A percentile compares a stretch with the other conserved stretches of the same genome.
Evolutionary conservation across 1,139 yeast genomes (phyloP).

Genomic region (Candida freyschussii): DNA sequence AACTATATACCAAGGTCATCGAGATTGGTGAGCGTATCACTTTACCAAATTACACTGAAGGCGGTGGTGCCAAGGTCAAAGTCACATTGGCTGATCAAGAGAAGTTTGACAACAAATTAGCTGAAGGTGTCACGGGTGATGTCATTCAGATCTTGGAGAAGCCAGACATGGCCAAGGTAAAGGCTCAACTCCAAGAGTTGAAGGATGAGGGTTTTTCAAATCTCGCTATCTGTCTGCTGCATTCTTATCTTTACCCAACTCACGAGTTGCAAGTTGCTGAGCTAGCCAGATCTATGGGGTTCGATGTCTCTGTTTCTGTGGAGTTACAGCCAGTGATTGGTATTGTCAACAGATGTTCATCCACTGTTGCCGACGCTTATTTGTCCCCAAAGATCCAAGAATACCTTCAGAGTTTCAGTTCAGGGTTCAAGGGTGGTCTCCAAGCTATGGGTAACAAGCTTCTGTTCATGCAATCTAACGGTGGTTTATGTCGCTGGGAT

Average conservation of each 20-base stretch:
- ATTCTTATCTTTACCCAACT: conserved; percentile 61
- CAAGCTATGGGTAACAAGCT: conserved; percentile 38
- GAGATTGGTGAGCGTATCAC: conserved; percentile 60
- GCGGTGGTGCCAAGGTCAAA: conserved; percentile 18
- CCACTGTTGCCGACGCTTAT: conserved; percentile 74
- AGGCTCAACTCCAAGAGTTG: conserved; percentile 33
- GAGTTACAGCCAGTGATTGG: conserved; percentile 70
- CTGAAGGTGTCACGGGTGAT: conserved; percentile 48
- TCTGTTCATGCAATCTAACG: conserved; percentile 58
- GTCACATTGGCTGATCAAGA: conserved; percentile 15
- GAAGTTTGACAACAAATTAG: conserved; percentile 12
- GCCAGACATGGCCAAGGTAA: conserved; percentile 24
- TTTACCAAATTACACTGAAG: conserved; percentile 24
- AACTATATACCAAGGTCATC: conserved; percentile 53
- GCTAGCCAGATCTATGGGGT: conserved; percentile 56
- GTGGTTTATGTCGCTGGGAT: conserved; percentile 44
- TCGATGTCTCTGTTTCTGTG: conserved; percentile 61
- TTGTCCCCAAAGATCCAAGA: conserved; percentile 65
- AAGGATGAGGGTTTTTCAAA: conserved; percentile 52
- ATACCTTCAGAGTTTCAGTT: conserved; percentile 37
- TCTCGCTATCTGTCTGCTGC: conserved; percentile 62
- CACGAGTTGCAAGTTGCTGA: conserved; percentile 58
- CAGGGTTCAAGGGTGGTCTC: conserved; percentile 57
- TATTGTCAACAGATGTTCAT: conserved; percentile 63
- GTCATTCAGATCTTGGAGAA: conserved; percentile 47